These are phyloP conservation scores for Luzula sylvatica DNA, from an alignment of 176 grass and related monocot species.

Conservation along the genomic window DNA sequence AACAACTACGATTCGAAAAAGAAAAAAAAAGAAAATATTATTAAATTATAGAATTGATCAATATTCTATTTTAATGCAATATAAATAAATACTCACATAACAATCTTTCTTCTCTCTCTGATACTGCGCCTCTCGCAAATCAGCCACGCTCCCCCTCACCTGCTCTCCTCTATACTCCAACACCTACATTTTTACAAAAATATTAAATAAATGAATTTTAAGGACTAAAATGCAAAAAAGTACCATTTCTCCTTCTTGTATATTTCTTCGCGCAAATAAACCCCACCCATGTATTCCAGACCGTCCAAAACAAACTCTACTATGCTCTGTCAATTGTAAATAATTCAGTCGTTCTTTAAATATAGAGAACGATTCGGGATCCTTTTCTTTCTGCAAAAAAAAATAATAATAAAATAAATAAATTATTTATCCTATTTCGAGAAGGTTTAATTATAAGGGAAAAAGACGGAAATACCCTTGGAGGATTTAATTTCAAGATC, in stretches of 20 bases:
- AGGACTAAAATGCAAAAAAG: slow-evolving; percentile 3
- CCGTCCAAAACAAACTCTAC: slow-evolving; percentile 93
- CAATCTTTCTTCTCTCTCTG: slow-evolving; percentile 89
- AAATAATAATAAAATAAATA: slow-evolving; percentile 24
- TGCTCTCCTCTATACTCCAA: slow-evolving; percentile 93
- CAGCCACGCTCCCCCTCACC: slow-evolving; percentile 83
- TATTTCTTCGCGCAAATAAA: slow-evolving; percentile 73
- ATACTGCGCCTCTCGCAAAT: slow-evolving; percentile 75
- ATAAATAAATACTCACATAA: slow-evolving; percentile 57
- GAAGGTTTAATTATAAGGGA: background rate
- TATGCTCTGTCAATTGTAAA: slow-evolving; percentile 87
- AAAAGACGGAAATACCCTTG: slow-evolving; percentile 46
- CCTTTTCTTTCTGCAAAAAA: slow-evolving; percentile 60
- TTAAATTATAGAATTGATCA: slow-evolving; percentile 4
- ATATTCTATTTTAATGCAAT: background rate
- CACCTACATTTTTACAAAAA: slow-evolving; percentile 36
- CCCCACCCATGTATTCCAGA: slow-evolving; percentile 99
- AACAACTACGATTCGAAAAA: slow-evolving; percentile 52
- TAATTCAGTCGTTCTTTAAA: slow-evolving; percentile 83
- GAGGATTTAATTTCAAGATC: slow-evolving; percentile 67
- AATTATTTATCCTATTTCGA: slow-evolving; percentile 6
- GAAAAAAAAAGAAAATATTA: slow-evolving; percentile 6
- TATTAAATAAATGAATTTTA: background rate
- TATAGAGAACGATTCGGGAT: slow-evolving; percentile 82
- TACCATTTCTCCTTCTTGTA: slow-evolving; percentile 99